Evolutionary conservation across 2,329 filamentous ascomycete genomes (phyloP).

Genomic region (Fusarium globosum): DNA sequence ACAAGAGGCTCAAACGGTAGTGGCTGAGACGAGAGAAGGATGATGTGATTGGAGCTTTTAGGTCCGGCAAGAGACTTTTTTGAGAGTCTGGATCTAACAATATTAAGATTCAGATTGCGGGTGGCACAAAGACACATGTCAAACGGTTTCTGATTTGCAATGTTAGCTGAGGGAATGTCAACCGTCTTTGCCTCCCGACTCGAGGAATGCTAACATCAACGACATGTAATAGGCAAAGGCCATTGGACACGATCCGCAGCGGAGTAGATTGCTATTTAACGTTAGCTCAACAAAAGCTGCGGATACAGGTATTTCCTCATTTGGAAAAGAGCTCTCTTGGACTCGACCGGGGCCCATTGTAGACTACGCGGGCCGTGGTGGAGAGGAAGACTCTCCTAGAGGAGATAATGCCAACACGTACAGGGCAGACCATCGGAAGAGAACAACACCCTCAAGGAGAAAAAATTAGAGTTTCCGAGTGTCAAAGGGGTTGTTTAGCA

Average conservation of each 20-base stretch:
- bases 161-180: conserved; percentile 21
- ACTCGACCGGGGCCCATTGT: neutral
- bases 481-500: neutral
- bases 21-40: neutral
- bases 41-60: neutral
- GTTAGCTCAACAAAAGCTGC: neutral
- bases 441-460: neutral
- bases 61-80: neutral
- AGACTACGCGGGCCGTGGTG: conserved; percentile 27
- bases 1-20: conserved; percentile 26
- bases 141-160: conserved; percentile 27
- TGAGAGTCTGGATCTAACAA: neutral
- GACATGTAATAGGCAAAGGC: neutral
- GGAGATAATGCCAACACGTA: neutral
- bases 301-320: neutral
- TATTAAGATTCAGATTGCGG: conserved; percentile 3
- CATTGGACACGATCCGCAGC: neutral
- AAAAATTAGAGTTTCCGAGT: neutral
- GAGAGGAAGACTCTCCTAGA: conserved; percentile 9
- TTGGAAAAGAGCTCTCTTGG: neutral
- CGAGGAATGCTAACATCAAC: conserved; percentile 25
- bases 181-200: conserved; percentile 26
- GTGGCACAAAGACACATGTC: conserved; percentile 16
- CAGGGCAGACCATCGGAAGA: neutral
- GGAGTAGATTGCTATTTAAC: neutral